A percentile compares a stretch with the other conserved stretches of the same genome.
Conservation (phyloP, 495 filamentous ascomycete species). For the Mycothermus thermophilus region DNA sequence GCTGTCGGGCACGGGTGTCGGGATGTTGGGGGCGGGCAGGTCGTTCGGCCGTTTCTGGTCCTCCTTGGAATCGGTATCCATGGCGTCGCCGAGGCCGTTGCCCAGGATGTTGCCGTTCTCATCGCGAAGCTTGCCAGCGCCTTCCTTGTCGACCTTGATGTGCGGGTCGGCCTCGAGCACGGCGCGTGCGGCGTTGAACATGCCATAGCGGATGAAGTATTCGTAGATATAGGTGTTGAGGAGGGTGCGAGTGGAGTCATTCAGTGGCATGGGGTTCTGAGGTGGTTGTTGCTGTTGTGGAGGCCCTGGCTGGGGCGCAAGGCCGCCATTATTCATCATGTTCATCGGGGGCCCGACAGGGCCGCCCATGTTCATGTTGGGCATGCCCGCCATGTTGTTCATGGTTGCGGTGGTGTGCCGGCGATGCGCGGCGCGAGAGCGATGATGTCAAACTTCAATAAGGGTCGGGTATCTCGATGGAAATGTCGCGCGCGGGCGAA, state of each 20-base stretch:
- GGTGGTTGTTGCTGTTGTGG: constrained; percentile 8
- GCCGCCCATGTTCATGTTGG: constrained; percentile 52
- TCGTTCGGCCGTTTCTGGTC: constrained; percentile 62
- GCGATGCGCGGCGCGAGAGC: too few relatives aligned
- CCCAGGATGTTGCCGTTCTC: constrained; percentile 43
- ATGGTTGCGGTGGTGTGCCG: constrained; percentile 35
- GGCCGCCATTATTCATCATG: constrained; percentile 56
- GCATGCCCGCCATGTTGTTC: constrained; percentile 45
- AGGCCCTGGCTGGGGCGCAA: constrained; percentile 21
- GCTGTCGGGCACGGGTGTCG: constrained; percentile 49
- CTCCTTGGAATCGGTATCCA: constrained; percentile 75
- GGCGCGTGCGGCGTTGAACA: constrained; percentile 65
- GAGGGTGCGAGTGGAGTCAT: constrained; percentile 29
- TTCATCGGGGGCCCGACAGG: constrained; percentile 48
- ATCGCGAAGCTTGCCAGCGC: constrained; percentile 47
- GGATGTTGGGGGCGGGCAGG: constrained; percentile 59
- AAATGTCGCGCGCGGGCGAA: constrained; percentile 1
- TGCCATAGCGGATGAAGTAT: constrained; percentile 73
- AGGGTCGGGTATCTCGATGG: neutral
- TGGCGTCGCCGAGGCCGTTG: constrained; percentile 65
- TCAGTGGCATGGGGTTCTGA: constrained; percentile 12
- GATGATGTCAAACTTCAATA: too few relatives aligned
- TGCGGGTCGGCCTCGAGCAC: constrained; percentile 49
- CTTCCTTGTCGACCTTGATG: constrained; percentile 41
- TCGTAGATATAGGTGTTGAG: constrained; percentile 98